phyloP scores from a whole-genome alignment of 140 eudicot species.

The Bidens hawaiensis region DNA sequence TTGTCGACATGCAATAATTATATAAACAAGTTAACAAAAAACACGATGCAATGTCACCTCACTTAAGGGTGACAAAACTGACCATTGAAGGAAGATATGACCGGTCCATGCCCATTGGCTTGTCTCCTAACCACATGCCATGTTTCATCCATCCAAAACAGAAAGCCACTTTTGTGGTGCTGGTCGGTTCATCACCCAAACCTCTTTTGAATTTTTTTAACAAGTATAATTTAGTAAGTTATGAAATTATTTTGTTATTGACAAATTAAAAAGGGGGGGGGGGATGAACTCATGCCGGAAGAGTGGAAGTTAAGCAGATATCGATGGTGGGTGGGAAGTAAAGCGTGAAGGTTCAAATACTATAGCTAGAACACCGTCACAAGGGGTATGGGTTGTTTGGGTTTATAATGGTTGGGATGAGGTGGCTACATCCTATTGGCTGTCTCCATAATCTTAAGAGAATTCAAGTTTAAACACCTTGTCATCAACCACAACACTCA shows the following conservation, averaged over 20 bases:
- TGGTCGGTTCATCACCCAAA: constrained; percentile 16
- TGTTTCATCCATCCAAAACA: constrained; percentile 8
- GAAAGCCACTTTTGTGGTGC: constrained; percentile 12
- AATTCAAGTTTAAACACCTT: no score
- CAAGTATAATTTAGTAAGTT: neutral
- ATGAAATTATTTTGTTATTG: neutral
- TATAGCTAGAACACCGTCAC: no score
- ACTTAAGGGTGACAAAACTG: constrained; percentile 22
- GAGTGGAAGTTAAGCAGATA: no score
- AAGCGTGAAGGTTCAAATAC: no score
- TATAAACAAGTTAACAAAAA: neutral
- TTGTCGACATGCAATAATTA: neutral
- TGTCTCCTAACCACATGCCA: constrained; percentile 17
- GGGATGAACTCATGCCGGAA: no score
- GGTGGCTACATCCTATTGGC: no score
- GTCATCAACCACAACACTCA: no score
- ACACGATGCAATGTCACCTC: constrained; percentile 2
- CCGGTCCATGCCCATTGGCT: neutral
- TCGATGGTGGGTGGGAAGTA: no score
- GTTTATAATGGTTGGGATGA: no score
- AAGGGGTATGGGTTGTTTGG: no score
- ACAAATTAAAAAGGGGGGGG: no score
- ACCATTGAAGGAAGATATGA: constrained; percentile 7
- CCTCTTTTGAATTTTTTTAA: neutral
- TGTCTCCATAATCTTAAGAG: no score